Conservation (phyloP, 192 early-diverging fungal species). For the Coemansia sp. region DNA sequence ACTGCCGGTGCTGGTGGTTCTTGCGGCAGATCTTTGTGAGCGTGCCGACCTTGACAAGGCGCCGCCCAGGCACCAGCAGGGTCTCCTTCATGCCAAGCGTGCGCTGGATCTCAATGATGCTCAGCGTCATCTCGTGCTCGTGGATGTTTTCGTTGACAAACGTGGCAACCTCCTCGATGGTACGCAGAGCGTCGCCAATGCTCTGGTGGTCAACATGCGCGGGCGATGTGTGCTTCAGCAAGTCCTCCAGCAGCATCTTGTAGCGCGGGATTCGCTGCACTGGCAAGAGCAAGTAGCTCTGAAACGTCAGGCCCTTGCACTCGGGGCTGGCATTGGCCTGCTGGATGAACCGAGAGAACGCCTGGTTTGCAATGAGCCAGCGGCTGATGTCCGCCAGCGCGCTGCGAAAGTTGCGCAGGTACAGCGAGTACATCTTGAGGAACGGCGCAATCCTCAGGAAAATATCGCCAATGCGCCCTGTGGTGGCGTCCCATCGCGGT, state of each 20-base stretch:
- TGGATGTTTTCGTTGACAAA: slow-evolving; percentile 83
- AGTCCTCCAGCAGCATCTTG: slow-evolving; percentile 57
- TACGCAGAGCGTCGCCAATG: slow-evolving; percentile 41
- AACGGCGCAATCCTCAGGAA: slow-evolving; percentile 54
- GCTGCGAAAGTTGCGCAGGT: slow-evolving; percentile 60
- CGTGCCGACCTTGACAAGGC: slow-evolving; percentile 63
- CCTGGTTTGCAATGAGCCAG: slow-evolving; percentile 34
- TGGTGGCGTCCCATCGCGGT: slow-evolving; percentile 43
- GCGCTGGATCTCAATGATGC: slow-evolving; percentile 73
- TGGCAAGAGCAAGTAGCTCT: slow-evolving; percentile 58
- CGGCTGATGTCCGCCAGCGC: slow-evolving; percentile 47
- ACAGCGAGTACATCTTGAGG: slow-evolving; percentile 61
- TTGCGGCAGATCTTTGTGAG: slow-evolving; percentile 80
- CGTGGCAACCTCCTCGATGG: slow-evolving; percentile 66
- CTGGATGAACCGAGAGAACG: slow-evolving; percentile 46
- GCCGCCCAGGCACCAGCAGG: slow-evolving; percentile 72
- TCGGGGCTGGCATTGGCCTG: slow-evolving; percentile 43
- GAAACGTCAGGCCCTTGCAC: slow-evolving; percentile 57
- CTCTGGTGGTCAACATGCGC: slow-evolving; percentile 53
- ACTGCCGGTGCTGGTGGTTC: slow-evolving; percentile 68
- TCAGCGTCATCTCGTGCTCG: slow-evolving; percentile 74
- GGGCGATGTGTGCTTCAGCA: slow-evolving; percentile 57
- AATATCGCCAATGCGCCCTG: slow-evolving; percentile 52
- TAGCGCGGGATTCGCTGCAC: slow-evolving; percentile 58
- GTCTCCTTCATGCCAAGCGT: slow-evolving; percentile 69